Evolutionary conservation across 345 rosid genomes (phyloP), one percentile per base, ranked within the genome.

Genomic region (Theobroma cacao): DNA sequence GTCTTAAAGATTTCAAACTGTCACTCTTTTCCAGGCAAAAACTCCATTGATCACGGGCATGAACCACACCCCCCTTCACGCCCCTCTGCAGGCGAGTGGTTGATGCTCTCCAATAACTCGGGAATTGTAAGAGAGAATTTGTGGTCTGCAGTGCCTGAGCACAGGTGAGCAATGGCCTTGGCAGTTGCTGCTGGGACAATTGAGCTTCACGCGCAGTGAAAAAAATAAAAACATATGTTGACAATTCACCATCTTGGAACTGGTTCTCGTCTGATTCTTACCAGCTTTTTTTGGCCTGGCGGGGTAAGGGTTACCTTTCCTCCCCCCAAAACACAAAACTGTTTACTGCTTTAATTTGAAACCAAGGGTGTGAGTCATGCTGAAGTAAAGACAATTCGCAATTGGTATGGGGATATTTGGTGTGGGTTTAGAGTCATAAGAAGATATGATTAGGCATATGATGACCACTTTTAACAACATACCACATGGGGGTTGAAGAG

Each of bases 11-110:
- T 66, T 55, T 20, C 36, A 52, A 17, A 47, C 3, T 8, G 50
- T 71, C 59, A 47, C 55, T 31, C 73, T 80, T 84, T 78, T 78
- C 75, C 1, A 78, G 55, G 68, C 80, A 78, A 50, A 67, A 24
- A 65, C 50, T 72, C 84, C 77, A 20, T 70, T 76, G 56, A 79
- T 84, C 69, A 31, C 82, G 82, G 82, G 47, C 33, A 30, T 62
- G 15, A 65, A 6, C 20, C 13, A 17, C 1, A 43, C 34, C n/a
- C 64, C 53, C 62, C 7, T 15, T n/a, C 62, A 30, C 52, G 77
- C 22, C 77, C 14, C 30, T 52, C 13, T 28, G 20, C 20, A 67
- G 26, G 77, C 78, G 66, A 79, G 60, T 79, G 50, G 31, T 33
- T 5, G 2, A 5, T 31, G 20, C 3, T 31, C 41, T 62, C 65